Evolutionary conservation across 1,284 basidiomycete species (phyloP), one percentile per base, ranked within the genome.

Genomic region (Pterulicium gracile): DNA sequence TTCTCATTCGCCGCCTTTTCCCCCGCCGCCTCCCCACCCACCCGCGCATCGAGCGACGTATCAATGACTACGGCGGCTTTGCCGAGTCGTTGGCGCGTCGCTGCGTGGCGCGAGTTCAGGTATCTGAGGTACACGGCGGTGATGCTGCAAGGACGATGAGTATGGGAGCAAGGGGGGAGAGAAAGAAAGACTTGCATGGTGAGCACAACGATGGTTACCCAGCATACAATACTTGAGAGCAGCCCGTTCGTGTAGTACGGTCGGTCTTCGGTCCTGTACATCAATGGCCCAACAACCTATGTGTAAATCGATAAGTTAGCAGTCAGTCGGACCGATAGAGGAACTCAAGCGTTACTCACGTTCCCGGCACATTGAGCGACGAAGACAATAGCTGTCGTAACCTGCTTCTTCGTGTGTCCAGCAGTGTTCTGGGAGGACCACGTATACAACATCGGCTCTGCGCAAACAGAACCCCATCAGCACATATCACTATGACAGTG

Each of bases 291-390:
- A 14, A 67, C 61, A 41, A 69, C 66, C 65, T 68, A 21, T 2
- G 7, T 15, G 18, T 14, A 23, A 47, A 36, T 22, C 27, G 39
- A 22, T 23, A 20, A 19, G 35, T 12, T 19, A 15, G 10, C 27
- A 41, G 35, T 15, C 19, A 24, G 35, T 21, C 13, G n/a, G 7
- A 24, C 5, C n/a, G 19, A 39, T 17, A 17, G 7, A 1, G 13
- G 12, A 17, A 42, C 34, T 10, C 14, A 18, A n/a, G 18, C n/a
- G 34, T 1, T 2, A 50, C 59, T 46, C 45, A 65, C 66, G 48
- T 70, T 69, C 24, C 68, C 68, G 18, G 61, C 65, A 48, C 66
- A 69, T 52, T 70, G 68, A 4, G 65, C 67, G 14, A 68, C 57
- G 46, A 69, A 70, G 20, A 68, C 53, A 7, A 68, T 52, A 2